phyloP scores from a whole-genome alignment of 2,329 filamentous ascomycete genomes.

The Thermoascus crustaceus region DNA sequence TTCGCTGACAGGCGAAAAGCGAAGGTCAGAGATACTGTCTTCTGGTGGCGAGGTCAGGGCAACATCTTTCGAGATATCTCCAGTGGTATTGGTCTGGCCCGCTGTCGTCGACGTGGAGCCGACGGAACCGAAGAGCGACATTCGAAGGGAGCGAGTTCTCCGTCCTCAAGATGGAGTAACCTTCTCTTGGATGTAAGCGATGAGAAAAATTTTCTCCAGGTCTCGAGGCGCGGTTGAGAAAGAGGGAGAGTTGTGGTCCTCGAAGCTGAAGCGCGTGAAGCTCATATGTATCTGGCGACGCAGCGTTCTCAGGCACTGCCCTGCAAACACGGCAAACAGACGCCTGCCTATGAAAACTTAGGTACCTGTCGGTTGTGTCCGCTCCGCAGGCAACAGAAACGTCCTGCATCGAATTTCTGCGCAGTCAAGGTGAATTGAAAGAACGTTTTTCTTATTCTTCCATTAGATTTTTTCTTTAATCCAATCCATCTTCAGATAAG shows the following conservation, averaged over 20 bases:
- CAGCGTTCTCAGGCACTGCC: no score
- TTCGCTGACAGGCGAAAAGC: conserved; percentile 69
- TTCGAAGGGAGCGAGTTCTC: conserved; percentile 12
- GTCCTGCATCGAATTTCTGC: no score
- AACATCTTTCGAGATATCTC: conserved; percentile 86
- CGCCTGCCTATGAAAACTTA: not conserved
- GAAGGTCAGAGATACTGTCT: conserved; percentile 81
- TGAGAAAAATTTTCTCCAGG: no score
- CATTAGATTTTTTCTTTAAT: no score
- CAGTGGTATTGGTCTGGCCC: conserved; percentile 61
- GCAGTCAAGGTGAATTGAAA: no score
- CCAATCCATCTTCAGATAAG: no score
- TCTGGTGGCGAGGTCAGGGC: conserved; percentile 68
- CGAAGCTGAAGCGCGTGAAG: not conserved
- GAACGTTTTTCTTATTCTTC: no score
- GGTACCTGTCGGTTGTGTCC: no score
- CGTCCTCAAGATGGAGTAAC: not conserved
- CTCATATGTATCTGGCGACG: no score
- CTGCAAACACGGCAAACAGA: conserved; percentile 4
- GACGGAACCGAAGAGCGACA: conserved; percentile 46
- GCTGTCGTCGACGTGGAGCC: conserved; percentile 44
- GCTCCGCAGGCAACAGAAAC: no score
- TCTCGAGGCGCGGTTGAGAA: not conserved
- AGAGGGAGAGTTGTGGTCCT: not conserved
- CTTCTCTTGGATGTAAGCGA: no score